Evolutionary conservation across 768 basidiomycete genomes (phyloP), one percentile per base, ranked within the genome.

Genomic region (Suillus fuscotomentosus): DNA sequence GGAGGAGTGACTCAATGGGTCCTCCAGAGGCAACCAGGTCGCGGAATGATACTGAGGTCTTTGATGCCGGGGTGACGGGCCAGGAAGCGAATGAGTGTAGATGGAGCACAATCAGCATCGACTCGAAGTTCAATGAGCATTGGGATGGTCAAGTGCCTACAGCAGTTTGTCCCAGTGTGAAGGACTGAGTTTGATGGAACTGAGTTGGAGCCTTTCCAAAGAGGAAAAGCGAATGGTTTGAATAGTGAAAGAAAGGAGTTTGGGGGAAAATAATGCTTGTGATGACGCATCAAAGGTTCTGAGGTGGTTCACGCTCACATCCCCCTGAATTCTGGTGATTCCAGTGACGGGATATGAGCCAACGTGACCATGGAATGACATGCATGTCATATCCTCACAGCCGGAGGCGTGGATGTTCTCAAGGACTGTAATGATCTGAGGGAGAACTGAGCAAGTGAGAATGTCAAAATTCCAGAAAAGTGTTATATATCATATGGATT

Each of bases 361-460:
- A 47, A 11, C 0, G 14, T 0, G 6, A 4, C 13, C 0, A 1
- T 4, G 3, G 7, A 50, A 27, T 24, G 0, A 0, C 47, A 48
- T 48, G 6, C 47, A 48, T 0, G 13, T 24, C 5, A 48, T 0
- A 6, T 48, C 47, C 1, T 48, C 13, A 1, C 22, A 22, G 22
- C 48, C 24, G 0, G 48, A 50, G 24, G 48, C 24, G 8, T 0
- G 14, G 24, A 50, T 50, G 24, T 3, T 50, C 24, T 50, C 3
- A 7, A 24, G 2, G 22, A 15, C 13, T 27, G 31, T 31, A 9
- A 27, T 0, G 3, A 50, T 27, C 1, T 27, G 24, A 50, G 48
- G 24, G 24, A 50, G 24, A 50, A 15, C 3, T 24, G 4, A 24
- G 24, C 22, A 50, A 50, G 48, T 3, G 0, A 50, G 48, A 50